phyloP scores from a whole-genome alignment of 306 rosid species.

The barrel medic (Medicago truncatula) region DNA sequence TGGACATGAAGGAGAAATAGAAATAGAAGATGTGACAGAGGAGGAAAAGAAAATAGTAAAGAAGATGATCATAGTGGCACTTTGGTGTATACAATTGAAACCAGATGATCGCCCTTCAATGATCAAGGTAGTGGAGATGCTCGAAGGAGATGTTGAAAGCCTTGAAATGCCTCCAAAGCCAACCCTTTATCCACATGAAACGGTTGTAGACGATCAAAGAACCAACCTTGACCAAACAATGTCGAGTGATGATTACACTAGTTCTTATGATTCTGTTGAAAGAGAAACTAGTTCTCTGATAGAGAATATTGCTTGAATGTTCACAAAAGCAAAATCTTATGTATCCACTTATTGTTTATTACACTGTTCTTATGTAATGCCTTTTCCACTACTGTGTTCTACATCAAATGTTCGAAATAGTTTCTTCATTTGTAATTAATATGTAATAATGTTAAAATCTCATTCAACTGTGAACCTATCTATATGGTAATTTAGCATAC shows the following conservation, averaged over 20 bases:
- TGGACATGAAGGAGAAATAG: neutral
- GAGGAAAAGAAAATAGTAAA: neutral
- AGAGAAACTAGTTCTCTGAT: neutral
- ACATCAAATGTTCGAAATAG: neutral
- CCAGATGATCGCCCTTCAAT: neutral
- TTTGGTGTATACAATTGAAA: neutral
- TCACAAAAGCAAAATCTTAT: neutral
- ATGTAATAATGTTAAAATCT: neutral
- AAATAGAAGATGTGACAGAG: neutral
- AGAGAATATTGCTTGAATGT: conserved; percentile 5
- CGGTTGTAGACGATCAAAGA: neutral
- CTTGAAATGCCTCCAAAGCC: conserved; percentile 44
- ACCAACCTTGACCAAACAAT: neutral
- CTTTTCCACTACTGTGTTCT: neutral
- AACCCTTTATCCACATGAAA: conserved; percentile 14
- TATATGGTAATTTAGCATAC: neutral
- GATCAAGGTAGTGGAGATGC: conserved; percentile 31
- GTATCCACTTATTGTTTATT: neutral
- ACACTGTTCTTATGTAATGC: neutral
- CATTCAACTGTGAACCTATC: too few species aligned
- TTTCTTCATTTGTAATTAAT: neutral
- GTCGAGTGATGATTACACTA: neutral
- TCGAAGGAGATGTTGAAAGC: conserved; percentile 36
- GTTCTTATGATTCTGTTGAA: conserved; percentile 6
- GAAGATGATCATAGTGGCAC: neutral